Evolutionary conservation across 2,329 filamentous ascomycete genomes (phyloP).

Genomic region (Aurifilum marmelostoma): DNA sequence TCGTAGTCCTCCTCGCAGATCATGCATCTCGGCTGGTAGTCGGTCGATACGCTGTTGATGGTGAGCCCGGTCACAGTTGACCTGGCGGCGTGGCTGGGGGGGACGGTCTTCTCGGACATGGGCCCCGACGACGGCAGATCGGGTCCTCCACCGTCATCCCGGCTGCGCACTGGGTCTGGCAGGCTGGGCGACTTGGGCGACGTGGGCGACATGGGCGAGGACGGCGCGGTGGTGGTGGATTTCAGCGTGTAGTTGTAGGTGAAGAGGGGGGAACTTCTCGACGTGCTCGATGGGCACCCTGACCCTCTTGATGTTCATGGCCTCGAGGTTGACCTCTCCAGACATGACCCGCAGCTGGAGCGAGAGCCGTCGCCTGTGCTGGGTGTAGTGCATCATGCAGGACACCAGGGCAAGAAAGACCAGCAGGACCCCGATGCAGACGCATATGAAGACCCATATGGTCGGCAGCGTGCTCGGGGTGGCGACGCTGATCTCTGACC

Average conservation of each 20-base stretch:
- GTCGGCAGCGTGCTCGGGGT: constrained; percentile 61
- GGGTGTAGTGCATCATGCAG: constrained; percentile 74
- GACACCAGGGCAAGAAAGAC: constrained; percentile 69
- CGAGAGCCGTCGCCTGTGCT: constrained; percentile 68
- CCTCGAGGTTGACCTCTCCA: constrained; percentile 85
- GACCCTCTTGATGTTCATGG: constrained; percentile 80
- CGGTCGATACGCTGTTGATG: constrained; percentile 48
- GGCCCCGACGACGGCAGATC: constrained; percentile 13
- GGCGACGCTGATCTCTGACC: constrained; percentile 55
- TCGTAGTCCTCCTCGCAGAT: constrained; percentile 87
- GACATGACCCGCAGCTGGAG: constrained; percentile 71
- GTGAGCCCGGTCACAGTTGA: constrained; percentile 30
- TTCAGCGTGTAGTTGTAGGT: constrained; percentile 68
- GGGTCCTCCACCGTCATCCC: constrained; percentile 23
- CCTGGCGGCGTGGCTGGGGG: constrained; percentile 31
- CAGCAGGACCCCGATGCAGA: constrained; percentile 73
- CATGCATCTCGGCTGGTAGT: constrained; percentile 81
- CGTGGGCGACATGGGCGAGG: constrained; percentile 45
- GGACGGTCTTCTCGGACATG: constrained; percentile 32
- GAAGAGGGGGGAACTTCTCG: constrained; percentile 75
- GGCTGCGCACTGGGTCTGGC: constrained; percentile 19
- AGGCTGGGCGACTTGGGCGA: constrained; percentile 42
- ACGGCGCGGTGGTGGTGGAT: constrained; percentile 38
- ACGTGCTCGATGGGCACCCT: constrained; percentile 75
- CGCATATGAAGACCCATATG: constrained; percentile 78